phyloP scores from a whole-genome alignment of 306 rosid genomes.

The Astragalus glycyphyllos region DNA sequence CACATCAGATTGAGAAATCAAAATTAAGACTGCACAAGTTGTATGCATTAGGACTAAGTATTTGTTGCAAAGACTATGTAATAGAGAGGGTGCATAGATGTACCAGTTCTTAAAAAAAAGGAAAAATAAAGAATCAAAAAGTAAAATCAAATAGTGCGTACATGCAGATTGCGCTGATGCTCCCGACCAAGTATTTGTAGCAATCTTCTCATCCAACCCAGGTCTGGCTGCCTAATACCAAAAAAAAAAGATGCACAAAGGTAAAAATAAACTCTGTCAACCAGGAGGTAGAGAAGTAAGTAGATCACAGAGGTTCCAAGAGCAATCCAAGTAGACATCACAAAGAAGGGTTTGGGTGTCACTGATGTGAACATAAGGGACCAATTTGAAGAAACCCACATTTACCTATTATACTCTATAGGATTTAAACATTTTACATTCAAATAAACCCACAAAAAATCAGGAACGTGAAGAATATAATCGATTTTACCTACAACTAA shows the following conservation, averaged over 20 bases:
- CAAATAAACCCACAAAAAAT: no score
- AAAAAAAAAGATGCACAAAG: conserved; percentile 35
- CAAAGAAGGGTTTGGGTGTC: no score
- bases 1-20: conserved; percentile 48
- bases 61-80: no score
- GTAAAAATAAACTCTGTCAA: not conserved
- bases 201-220: conserved; percentile 93
- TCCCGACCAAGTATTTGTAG: conserved; percentile 93
- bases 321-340: no score
- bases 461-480: no score
- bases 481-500: no score
- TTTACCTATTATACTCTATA: no score
- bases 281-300: no score
- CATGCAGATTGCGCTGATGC: conserved; percentile 93
- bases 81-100: conserved; percentile 49
- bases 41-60: not conserved
- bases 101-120: not conserved
- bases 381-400: no score
- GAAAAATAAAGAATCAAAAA: not conserved
- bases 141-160: conserved; percentile 43
- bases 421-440: no score
- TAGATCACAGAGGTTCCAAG: no score
- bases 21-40: conserved; percentile 34
- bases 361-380: no score
- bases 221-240: conserved; percentile 80